A percentile compares a stretch with the other conserved stretches of the same genome.
Evolutionary conservation across 371 early-diverging fungal species (phyloP).

Genomic region (Rhizopus arrhizus): DNA sequence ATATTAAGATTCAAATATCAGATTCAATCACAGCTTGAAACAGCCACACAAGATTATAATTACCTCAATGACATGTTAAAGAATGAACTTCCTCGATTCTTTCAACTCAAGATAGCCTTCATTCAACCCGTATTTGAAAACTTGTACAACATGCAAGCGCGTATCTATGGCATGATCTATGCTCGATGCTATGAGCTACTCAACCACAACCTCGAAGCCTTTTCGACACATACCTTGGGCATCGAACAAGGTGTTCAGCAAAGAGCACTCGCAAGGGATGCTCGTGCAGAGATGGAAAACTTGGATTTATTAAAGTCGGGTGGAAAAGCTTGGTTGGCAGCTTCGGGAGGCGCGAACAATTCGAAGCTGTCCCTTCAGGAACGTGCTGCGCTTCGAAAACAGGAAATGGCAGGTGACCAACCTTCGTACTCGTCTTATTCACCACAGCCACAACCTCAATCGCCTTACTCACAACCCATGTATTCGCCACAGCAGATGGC

Average conservation of each 20-base stretch:
- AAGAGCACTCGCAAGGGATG: slow-evolving; percentile 29
- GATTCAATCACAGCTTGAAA: slow-evolving; percentile 63
- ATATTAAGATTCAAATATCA: slow-evolving; percentile 5
- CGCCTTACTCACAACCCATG: not conserved
- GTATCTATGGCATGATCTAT: slow-evolving; percentile 58
- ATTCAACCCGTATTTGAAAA: slow-evolving; percentile 75
- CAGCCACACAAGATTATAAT: slow-evolving; percentile 74
- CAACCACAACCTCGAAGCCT: slow-evolving; percentile 33
- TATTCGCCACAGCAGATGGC: not conserved
- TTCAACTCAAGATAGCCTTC: slow-evolving; percentile 53
- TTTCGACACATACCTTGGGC: slow-evolving; percentile 36
- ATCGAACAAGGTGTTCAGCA: slow-evolving; percentile 36
- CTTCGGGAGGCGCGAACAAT: slow-evolving; percentile 36
- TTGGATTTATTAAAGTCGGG: slow-evolving; percentile 41
- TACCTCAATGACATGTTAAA: slow-evolving; percentile 67
- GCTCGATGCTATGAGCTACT: slow-evolving; percentile 51
- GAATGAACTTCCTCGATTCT: slow-evolving; percentile 68
- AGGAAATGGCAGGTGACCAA: slow-evolving; percentile 10
- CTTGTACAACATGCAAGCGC: slow-evolving; percentile 69
- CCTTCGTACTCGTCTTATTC: not conserved
- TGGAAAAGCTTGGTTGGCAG: slow-evolving; percentile 45
- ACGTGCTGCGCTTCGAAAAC: slow-evolving; percentile 24
- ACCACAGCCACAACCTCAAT: not conserved
- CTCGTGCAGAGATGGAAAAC: slow-evolving; percentile 36
- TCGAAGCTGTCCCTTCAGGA: slow-evolving; percentile 37